Percentiles rank a stretch among this genome's conserved stretches.
Conservation (phyloP, 2,329 filamentous ascomycete species). For the Nigrospora osmanthi region DNA sequence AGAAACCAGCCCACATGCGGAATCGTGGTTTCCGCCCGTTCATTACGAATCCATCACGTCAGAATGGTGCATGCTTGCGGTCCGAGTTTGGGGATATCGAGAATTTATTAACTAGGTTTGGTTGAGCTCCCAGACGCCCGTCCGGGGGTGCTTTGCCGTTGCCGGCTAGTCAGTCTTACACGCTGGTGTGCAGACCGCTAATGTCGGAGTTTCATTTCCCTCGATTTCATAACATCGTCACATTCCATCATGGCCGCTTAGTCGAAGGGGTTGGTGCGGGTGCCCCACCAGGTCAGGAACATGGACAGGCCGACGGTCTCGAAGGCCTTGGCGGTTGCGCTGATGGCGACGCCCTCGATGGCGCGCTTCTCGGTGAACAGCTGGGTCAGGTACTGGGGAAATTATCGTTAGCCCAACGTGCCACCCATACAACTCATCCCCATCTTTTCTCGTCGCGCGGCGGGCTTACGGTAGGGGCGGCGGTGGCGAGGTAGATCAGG, state of each 20-base stretch:
- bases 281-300: slow-evolving; percentile 97
- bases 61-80: no score
- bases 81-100: neutral
- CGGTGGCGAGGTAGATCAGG: slow-evolving; percentile 85
- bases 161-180: no score
- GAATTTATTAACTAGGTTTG: neutral
- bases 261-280: slow-evolving; percentile 85
- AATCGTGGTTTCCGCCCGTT: no score
- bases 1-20: no score
- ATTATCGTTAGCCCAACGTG: slow-evolving; percentile 9
- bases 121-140: neutral
- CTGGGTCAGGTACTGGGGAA: slow-evolving; percentile 69
- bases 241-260: slow-evolving; percentile 33
- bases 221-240: neutral
- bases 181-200: neutral
- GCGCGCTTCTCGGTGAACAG: slow-evolving; percentile 87
- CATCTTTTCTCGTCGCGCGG: no score
- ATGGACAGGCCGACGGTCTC: slow-evolving; percentile 89
- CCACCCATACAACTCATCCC: no score
- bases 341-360: slow-evolving; percentile 81
- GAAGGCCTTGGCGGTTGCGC: slow-evolving; percentile 73
- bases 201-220: neutral
- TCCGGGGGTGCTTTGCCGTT: no score
- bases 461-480: slow-evolving; percentile 71
- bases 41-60: no score